Conservation (phyloP, 83 land plant species). For the Picea abies region DNA sequence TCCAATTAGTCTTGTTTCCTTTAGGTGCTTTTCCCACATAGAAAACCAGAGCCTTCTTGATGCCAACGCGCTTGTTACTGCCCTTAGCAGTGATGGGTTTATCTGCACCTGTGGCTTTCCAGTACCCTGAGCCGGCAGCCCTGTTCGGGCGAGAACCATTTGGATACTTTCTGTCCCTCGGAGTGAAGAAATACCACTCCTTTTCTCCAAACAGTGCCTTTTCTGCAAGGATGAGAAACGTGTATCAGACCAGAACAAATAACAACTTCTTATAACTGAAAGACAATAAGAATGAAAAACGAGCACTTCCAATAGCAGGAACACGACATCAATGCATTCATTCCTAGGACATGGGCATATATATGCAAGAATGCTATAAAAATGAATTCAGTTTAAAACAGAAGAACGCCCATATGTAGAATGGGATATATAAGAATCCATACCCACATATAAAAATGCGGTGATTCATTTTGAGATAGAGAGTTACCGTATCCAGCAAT, state of each 20-base stretch:
- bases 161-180: conserved; percentile 45
- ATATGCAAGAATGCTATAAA: background rate
- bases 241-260: background rate
- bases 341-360: background rate
- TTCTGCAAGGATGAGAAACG: too few relatives aligned
- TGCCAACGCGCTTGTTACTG: conserved; percentile 21
- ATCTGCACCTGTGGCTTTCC: conserved; percentile 54
- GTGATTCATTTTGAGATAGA: background rate
- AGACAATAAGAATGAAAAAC: too few relatives aligned
- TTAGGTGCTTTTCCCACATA: conserved; percentile 41
- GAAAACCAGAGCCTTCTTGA: conserved; percentile 51
- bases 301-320: background rate
- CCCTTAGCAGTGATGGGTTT: conserved; percentile 31
- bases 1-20: conserved; percentile 45
- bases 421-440: background rate
- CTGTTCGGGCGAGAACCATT: conserved; percentile 49
- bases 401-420: too few relatives aligned
- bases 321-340: background rate
- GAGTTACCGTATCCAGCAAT: background rate
- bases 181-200: conserved; percentile 54
- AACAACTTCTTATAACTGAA: background rate
- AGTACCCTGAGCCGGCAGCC: conserved; percentile 44
- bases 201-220: conserved; percentile 37
- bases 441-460: background rate
- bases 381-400: background rate